Evolutionary conservation across 441 rosid genomes (phyloP), one percentile per base, ranked within the genome.

Genomic region (Eugenia klotzschiana): DNA sequence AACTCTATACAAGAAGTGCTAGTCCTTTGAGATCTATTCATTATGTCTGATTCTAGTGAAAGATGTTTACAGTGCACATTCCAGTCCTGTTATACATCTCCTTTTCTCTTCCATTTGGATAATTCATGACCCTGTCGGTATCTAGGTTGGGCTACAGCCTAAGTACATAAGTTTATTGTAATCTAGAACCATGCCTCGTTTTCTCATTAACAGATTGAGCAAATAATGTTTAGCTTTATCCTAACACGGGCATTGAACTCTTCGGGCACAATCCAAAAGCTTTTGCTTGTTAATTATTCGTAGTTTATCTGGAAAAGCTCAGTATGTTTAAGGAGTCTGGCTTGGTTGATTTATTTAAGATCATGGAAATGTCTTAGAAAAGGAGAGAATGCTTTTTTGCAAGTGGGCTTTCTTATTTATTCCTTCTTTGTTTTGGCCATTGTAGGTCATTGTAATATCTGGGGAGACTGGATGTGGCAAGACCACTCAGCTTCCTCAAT

Each of bases 391-490:
- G 73, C 41, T 69, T 69, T 23, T 53, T 83, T 73, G n/a, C n/a
- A 37, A 53, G 22, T 53, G 41, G 69, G 12, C 13, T 83, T 18
- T 18, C 53, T 79, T 51, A 26, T 22, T 79, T 51, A 26, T 22
- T 50, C 23, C 73, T 64, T 82, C 82, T 79, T 55, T 82, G 25
- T 60, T 84, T 54, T 64, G 80, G 57, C 86, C 41, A 87, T 87
- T 46, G 49, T 86, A 97, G 99, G 99, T 95, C 64, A 90, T 94
- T 82, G 98, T 97, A 43, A 93, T 97, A 88, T 95, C 99, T 79
- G 99, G 99, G 77, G 99, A 97, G 93, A 97, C 99, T 85, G 98
- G 99, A 85, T 97, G 99, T 89, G 99, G 99, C 43, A 97, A 97
- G 91, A 97, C 99, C 88, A 97, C 99, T 87, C 99, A 97, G 87